Conservation (phyloP, 2,329 filamentous ascomycete species). For the Trichoderma semiorbis region DNA sequence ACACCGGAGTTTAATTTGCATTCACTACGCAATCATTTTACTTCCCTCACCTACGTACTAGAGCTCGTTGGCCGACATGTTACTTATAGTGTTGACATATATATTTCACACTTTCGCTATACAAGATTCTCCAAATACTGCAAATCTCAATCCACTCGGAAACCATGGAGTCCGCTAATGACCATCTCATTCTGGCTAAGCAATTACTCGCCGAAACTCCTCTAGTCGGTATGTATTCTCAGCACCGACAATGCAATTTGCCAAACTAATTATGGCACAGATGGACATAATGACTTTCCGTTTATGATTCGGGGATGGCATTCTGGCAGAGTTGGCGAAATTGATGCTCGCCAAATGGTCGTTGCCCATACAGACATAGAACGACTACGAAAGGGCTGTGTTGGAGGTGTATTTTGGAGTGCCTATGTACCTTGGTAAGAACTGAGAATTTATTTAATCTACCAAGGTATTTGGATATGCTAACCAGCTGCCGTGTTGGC, state of each 20-base stretch:
- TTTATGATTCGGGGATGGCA: conserved; percentile 57
- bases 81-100: too few relatives aligned
- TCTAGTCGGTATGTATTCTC: neutral
- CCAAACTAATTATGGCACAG: conserved; percentile 39
- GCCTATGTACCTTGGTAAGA: conserved; percentile 70
- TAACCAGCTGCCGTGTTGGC: neutral
- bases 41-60: neutral
- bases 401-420: conserved; percentile 82
- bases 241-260: neutral
- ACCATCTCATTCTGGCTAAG: neutral
- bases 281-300: conserved; percentile 81
- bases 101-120: neutral
- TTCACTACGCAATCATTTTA: neutral
- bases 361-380: conserved; percentile 68
- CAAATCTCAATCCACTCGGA: rapidly evolving
- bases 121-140: neutral
- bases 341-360: conserved; percentile 60
- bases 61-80: neutral
- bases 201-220: neutral
- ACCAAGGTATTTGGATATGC: too few relatives aligned
- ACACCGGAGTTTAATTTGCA: neutral
- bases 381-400: conserved; percentile 61
- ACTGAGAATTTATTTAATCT: conserved; percentile 26
- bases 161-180: neutral
- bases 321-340: conserved; percentile 63